A percentile compares a stretch with the other conserved stretches of the same genome.
These are phyloP conservation scores for Hibiscus mutabilis DNA, from an alignment of 345 rosid species.

Conservation along the genomic window DNA sequence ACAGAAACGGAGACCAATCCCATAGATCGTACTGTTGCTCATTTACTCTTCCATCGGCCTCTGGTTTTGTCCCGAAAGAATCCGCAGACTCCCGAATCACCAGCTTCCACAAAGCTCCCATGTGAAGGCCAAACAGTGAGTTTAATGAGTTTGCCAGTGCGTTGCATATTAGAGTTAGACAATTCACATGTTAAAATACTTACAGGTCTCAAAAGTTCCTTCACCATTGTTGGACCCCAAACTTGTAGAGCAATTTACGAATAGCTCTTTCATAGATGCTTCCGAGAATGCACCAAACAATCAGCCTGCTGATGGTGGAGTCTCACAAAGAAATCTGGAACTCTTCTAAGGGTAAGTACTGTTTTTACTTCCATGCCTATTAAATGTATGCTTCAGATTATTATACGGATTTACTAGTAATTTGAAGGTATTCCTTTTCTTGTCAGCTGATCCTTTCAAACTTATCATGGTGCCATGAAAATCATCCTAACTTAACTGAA, in stretches of 20 bases:
- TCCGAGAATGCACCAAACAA: conserved; percentile 25
- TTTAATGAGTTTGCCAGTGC: conserved; percentile 17
- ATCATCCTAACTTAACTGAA: background rate
- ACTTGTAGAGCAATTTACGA: conserved; percentile 5
- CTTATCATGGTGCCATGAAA: background rate
- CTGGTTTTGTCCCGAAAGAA: conserved; percentile 38
- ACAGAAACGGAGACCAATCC: conserved; percentile 84
- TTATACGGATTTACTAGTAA: conserved; percentile 7
- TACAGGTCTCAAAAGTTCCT: conserved; percentile 22
- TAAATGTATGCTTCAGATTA: background rate
- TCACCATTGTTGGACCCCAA: conserved; percentile 9
- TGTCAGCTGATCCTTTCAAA: background rate
- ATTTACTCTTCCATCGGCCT: conserved; percentile 79
- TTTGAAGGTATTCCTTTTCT: background rate
- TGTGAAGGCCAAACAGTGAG: conserved; percentile 28
- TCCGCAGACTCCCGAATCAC: conserved; percentile 52
- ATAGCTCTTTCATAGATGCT: conserved; percentile 12
- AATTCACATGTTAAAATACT: conserved; percentile 11
- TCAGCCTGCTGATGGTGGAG: conserved; percentile 17
- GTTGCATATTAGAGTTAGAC: conserved; percentile 27
- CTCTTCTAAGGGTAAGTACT: background rate
- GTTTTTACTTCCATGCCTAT: background rate
- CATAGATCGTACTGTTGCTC: conserved; percentile 78
- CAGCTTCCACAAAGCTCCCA: conserved; percentile 37
- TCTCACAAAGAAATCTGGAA: background rate